phyloP scores from a whole-genome alignment of 2,329 filamentous ascomycete species.

The Aspergillus neotritici region DNA sequence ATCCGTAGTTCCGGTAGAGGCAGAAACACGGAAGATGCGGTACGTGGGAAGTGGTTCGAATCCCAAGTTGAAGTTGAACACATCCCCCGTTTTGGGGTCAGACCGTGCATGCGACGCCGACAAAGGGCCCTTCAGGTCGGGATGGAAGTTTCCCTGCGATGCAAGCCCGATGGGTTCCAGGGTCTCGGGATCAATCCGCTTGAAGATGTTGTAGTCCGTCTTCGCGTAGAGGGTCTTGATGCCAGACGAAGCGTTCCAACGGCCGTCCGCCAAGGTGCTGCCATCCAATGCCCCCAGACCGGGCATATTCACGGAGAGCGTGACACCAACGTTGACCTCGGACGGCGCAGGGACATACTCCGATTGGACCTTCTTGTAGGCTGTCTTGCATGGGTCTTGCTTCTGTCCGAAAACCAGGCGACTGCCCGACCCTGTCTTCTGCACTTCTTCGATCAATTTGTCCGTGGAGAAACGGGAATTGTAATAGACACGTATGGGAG shows the following conservation, averaged over 20 bases:
- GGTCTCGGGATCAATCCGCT: slow-evolving; percentile 62
- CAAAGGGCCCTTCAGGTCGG: slow-evolving; percentile 60
- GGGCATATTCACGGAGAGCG: slow-evolving; percentile 60
- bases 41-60: slow-evolving; percentile 56
- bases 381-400: slow-evolving; percentile 65
- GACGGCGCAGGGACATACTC: slow-evolving; percentile 32
- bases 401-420: slow-evolving; percentile 64
- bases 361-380: slow-evolving; percentile 60
- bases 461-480: slow-evolving; percentile 66
- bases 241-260: slow-evolving; percentile 27
- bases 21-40: slow-evolving; percentile 62
- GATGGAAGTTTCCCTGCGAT: slow-evolving; percentile 58
- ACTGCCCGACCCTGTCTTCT: slow-evolving; percentile 52
- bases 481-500: slow-evolving; percentile 54
- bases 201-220: slow-evolving; percentile 53
- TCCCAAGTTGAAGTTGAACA: slow-evolving; percentile 77
- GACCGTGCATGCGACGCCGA: slow-evolving; percentile 66
- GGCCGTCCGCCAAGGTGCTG: slow-evolving; percentile 17
- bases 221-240: slow-evolving; percentile 54
- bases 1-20: slow-evolving; percentile 58
- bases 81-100: slow-evolving; percentile 66
- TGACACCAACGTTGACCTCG: slow-evolving; percentile 62
- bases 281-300: slow-evolving; percentile 38
- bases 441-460: slow-evolving; percentile 55
- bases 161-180: slow-evolving; percentile 66